phyloP scores from a whole-genome alignment of 345 rosid species.

The Ceriops tagal region DNA sequence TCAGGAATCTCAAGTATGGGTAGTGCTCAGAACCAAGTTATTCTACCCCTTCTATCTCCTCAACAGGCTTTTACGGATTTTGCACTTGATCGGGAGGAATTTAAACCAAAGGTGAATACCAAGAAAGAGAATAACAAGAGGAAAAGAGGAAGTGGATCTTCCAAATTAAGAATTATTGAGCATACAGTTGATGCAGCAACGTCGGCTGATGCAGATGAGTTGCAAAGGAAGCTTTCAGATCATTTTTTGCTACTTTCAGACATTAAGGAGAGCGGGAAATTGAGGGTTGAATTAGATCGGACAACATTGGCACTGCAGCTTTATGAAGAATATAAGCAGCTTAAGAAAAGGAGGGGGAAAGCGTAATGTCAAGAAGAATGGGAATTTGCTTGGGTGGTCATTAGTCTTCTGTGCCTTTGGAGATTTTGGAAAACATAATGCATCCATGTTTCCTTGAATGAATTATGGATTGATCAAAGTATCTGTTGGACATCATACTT shows the following conservation, averaged over 20 bases:
- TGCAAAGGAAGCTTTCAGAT: slow-evolving; percentile 47
- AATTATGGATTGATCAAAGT: no score
- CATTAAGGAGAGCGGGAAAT: slow-evolving; percentile 49
- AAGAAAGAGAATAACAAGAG: slow-evolving; percentile 50
- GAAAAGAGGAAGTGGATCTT: slow-evolving; percentile 37
- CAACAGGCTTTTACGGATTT: slow-evolving; percentile 67
- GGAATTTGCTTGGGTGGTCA: no score
- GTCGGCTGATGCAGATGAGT: slow-evolving; percentile 39
- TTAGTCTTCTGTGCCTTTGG: no score
- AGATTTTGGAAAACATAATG: no score
- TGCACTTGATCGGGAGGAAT: slow-evolving; percentile 55
- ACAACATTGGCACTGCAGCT: slow-evolving; percentile 33
- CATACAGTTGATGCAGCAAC: not conserved
- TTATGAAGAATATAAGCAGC: slow-evolving; percentile 49
- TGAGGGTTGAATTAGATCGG: slow-evolving; percentile 41
- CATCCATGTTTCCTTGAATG: no score
- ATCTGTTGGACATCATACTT: no score
- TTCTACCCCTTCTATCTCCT: slow-evolving; percentile 51
- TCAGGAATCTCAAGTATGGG: slow-evolving; percentile 58
- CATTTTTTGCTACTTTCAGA: slow-evolving; percentile 50
- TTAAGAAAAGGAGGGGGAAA: slow-evolving; percentile 31
- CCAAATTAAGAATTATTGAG: slow-evolving; percentile 9
- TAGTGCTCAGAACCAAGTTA: slow-evolving; percentile 55
- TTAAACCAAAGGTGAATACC: slow-evolving; percentile 31
- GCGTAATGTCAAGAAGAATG: not conserved